Evolutionary conservation across 768 basidiomycete genomes (phyloP).

Genomic region (Boletus pseudo-olivaceus): DNA sequence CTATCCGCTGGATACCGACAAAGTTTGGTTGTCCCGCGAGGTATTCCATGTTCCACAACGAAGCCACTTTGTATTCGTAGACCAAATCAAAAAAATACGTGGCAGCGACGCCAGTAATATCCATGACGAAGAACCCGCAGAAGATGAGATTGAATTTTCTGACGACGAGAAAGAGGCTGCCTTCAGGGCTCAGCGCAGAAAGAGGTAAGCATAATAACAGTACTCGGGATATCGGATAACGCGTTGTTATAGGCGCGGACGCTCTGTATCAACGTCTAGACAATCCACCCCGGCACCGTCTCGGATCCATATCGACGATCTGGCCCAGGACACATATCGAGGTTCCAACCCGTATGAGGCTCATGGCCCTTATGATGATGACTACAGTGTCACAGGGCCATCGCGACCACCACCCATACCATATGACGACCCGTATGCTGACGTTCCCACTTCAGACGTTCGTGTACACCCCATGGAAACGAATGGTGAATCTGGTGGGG

Average conservation of each 20-base stretch:
- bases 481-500: constrained; percentile 10
- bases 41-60: constrained; percentile 81
- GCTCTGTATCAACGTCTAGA: constrained; percentile 52
- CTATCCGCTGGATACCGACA: constrained; percentile 58
- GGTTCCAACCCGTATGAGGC: constrained; percentile 64
- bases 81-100: constrained; percentile 62
- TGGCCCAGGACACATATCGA: constrained; percentile 42
- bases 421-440: constrained; percentile 78
- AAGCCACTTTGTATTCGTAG: constrained; percentile 82
- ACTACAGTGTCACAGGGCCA: constrained; percentile 47
- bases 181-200: constrained; percentile 57
- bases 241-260: constrained; percentile 43
- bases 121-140: constrained; percentile 90
- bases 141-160: constrained; percentile 89
- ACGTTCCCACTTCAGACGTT: constrained; percentile 35
- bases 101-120: constrained; percentile 95
- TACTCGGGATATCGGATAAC: background rate
- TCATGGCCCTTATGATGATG: constrained; percentile 65
- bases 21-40: constrained; percentile 51
- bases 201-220: constrained; percentile 43
- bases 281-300: constrained; percentile 53
- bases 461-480: background rate
- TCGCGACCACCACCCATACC: constrained; percentile 66
- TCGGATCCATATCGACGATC: constrained; percentile 52
- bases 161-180: constrained; percentile 91